Evolutionary conservation across 768 basidiomycete species (phyloP).

Genomic region (Phylloporus rhodoxanthus): DNA sequence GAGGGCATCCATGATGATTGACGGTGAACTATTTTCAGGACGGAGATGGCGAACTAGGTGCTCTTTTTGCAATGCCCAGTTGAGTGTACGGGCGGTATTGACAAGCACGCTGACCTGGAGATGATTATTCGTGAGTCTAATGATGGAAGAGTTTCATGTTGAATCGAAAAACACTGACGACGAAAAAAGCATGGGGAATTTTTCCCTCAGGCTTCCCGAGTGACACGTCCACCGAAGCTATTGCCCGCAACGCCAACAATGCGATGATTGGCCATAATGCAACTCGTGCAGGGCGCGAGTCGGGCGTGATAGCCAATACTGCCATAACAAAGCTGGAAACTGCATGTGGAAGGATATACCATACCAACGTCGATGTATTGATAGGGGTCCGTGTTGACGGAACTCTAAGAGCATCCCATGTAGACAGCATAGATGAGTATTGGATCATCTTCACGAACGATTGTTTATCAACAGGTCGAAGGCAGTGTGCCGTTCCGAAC

Average conservation of each 20-base stretch:
- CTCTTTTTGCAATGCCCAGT: conserved; percentile 13
- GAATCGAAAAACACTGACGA: conserved; percentile 4
- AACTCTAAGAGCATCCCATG: conserved; percentile 1
- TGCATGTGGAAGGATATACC: conserved; percentile 38
- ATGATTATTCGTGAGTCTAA: not conserved
- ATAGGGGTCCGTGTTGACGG: conserved; percentile 20
- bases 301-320: conserved; percentile 42
- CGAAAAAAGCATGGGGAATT: conserved; percentile 6
- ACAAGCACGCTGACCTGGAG: conserved; percentile 12
- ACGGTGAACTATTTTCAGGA: conserved; percentile 1
- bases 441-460: not conserved
- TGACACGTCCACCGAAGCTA: conserved; percentile 14
- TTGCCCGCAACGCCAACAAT: conserved; percentile 38
- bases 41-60: conserved; percentile 12
- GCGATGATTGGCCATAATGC: conserved; percentile 44
- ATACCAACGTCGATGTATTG: conserved; percentile 28
- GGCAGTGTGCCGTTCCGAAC: too few relatives aligned
- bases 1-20: conserved; percentile 33
- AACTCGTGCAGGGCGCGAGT: conserved; percentile 39
- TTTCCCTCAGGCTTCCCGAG: not conserved
- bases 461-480: too few relatives aligned
- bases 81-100: conserved; percentile 11
- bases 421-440: not conserved
- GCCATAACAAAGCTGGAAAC: conserved; percentile 44
- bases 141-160: not conserved